Base-by-base conservation (phyloP, 1,139 yeast genomes). In the Pichia sp. region DNA sequence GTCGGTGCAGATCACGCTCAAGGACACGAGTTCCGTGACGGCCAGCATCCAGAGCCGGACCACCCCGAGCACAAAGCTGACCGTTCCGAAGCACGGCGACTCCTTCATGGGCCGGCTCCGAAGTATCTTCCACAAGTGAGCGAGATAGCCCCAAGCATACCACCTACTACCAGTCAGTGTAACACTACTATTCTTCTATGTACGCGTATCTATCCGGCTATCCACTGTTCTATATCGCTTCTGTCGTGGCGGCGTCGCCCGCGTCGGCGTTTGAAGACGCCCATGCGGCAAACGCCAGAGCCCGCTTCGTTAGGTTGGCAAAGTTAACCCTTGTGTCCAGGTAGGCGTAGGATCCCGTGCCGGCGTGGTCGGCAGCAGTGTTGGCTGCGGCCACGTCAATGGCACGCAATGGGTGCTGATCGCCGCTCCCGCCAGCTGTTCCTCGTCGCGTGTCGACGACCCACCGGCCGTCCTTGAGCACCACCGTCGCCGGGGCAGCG, bases 341-440 rank as follows among this genome's bases (percentile, higher is more conserved):
- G 34, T 70, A 68, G 54, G 75, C 77, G 61, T 72, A 79, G 31
- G 75, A 76, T 30, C 73, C 73, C 29, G 74, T 69, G 1, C 83
- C 84, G 23, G 75, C 61, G 41, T 68, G 66, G 59, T 81, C 81
- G 47, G 72, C 69, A 52, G 75, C 73, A 23, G 67, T 68, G 41
- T 75, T 76, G 5, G 83, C 81, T 52, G 75, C 68, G 43, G 73
- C 71, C 75, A 80, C 75, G n/a, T 71, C 70, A 16, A 82, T 77
- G 6, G 75, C 75, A 53, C 72, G 73, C 58, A 82, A 71, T 59
- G 72, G 74, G 11, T 50, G 49, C 19, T 47, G 31, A 8, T 6
- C 11, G 4, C 4, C 16, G 15, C 15, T 13, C 3, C 40, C 40
- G 2, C n/a, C 15, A 2, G 29, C 5, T 36, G 6, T n/a, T 2